Base-by-base conservation (phyloP, 139 green algal species). In the Chlamydomonas eustigma region DNA sequence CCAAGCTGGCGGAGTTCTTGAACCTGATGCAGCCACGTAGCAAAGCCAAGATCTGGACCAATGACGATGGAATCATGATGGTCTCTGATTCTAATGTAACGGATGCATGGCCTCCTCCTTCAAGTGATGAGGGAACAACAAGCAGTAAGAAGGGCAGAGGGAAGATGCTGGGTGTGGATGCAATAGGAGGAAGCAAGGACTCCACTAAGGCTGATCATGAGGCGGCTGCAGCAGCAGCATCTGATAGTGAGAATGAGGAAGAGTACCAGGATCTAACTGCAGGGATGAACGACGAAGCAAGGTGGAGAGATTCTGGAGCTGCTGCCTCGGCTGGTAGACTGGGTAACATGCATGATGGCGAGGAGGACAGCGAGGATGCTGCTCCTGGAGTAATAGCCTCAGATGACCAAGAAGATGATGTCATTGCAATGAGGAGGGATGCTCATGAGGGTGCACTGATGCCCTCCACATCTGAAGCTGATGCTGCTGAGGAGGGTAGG, bases 1-100 rank as follows among this genome's bases (percentile, higher is more conserved):
- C 87, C 0, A 83, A 92, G 86, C 85, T 98, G 67, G 71, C 82
- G 3, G 95, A 98, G 89, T 98, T 98, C 72, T 71, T 98, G 79
- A 80, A 90, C 44, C 69, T 98, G 8, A 97, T 98, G 92, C 78
- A 92, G 80, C 92, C 92, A 0, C 86, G 91, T 1, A 76, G 52
- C 39, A 91, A 90, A 65, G 81, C 87, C 0, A 84, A 90, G 28
- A 88, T 97, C 22, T 98, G 94, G 92, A 78, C 75, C 66, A 98
- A 98, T 80, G 94, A 98, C 34, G 92, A 93, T n/a, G n/a, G n/a
- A n/a, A n/a, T n/a, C n/a, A n/a, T n/a, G n/a, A n/a, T n/a, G n/a
- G n/a, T n/a, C n/a, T n/a, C n/a, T n/a, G n/a, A n/a, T n/a, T n/a
- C n/a, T n/a, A n/a, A n/a, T n/a, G n/a, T n/a, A n/a, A n/a, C n/a